phyloP scores from a whole-genome alignment of 148 eudicot genomes.

The Gaultheria prostrata region DNA sequence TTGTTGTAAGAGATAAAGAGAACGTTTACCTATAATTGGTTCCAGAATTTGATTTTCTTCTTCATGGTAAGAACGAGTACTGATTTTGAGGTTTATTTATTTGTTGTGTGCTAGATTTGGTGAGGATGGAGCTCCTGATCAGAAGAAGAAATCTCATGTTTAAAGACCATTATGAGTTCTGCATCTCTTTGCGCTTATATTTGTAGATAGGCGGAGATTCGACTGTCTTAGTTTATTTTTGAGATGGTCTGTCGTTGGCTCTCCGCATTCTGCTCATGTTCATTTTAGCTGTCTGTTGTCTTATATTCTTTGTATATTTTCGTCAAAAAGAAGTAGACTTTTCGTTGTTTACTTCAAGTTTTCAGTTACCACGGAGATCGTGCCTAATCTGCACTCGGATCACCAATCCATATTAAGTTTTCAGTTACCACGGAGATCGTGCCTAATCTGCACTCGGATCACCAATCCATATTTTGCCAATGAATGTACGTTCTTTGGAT shows the following conservation, averaged over 20 bases:
- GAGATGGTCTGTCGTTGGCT: not conserved
- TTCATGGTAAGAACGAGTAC: not conserved
- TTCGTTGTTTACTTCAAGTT: not conserved
- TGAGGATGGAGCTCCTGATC: slow-evolving; percentile 5
- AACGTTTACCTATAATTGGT: not conserved
- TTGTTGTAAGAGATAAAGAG: not conserved
- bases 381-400: not conserved
- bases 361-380: not conserved
- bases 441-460: not conserved
- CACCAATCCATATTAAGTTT: not conserved
- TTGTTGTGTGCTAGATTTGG: not conserved
- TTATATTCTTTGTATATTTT: not conserved
- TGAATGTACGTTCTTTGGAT: not conserved
- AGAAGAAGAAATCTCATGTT: slow-evolving; percentile 2
- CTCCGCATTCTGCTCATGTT: not conserved
- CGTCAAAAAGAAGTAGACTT: not conserved
- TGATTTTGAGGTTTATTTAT: not conserved
- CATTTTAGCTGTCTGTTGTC: not conserved
- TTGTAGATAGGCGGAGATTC: not conserved
- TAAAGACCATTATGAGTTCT: not conserved
- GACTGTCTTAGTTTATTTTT: not conserved
- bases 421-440: not conserved
- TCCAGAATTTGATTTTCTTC: not conserved
- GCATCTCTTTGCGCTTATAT: not conserved
- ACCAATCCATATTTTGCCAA: not conserved